These are phyloP conservation scores for Cladosporium cucumerinum DNA, from an alignment of 2,329 filamentous ascomycete genomes.

Conservation along the genomic window DNA sequence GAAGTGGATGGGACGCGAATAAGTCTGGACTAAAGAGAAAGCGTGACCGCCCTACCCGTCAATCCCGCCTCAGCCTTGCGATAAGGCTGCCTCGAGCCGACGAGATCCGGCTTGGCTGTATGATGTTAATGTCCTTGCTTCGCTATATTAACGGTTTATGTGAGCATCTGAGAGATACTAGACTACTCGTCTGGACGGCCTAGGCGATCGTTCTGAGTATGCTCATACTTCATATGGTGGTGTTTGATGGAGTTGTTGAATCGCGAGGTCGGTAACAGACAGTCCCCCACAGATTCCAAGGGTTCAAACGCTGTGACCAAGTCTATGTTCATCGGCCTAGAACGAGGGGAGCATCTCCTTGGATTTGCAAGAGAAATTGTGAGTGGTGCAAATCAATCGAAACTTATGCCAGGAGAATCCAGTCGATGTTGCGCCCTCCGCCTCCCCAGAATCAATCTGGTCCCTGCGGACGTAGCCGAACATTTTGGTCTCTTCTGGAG, in stretches of 20 bases:
- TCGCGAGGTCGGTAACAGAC: not conserved
- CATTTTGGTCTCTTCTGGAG: not conserved
- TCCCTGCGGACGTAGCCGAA: not conserved
- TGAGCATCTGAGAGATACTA: not conserved
- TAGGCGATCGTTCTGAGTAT: not conserved
- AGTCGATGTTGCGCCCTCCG: not conserved
- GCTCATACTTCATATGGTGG: not conserved
- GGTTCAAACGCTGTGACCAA: not conserved
- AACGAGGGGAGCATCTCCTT: not conserved
- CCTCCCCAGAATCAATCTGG: too few species aligned
- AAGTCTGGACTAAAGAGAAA: slow-evolving; percentile 1
- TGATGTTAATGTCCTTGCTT: not conserved
- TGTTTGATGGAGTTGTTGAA: not conserved
- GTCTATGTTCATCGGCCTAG: not conserved
- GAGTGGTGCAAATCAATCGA: not conserved
- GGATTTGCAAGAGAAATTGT: not conserved
- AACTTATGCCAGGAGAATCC: not conserved
- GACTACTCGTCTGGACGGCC: not conserved
- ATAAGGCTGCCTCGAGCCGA: not conserved
- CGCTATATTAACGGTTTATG: not conserved
- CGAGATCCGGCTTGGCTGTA: not conserved
- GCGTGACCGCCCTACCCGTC: slow-evolving; percentile 6
- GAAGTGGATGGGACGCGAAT: slow-evolving; percentile 12
- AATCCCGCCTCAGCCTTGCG: not conserved
- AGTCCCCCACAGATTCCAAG: not conserved